These are phyloP conservation scores for Russula vinacea DNA, from an alignment of 768 basidiomycete species.

Conservation along the genomic window DNA sequence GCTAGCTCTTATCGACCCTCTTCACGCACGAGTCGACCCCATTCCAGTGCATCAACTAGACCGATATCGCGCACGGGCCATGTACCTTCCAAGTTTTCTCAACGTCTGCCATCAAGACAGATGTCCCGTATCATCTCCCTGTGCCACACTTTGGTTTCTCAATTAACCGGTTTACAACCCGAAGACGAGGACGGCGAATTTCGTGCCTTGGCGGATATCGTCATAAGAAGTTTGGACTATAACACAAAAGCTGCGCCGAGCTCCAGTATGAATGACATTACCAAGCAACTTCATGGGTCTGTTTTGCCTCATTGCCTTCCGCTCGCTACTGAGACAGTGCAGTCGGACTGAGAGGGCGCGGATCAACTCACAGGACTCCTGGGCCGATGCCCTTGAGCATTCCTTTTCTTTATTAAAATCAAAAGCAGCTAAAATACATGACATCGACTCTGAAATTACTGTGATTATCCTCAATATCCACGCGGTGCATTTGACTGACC, in stretches of 20 bases:
- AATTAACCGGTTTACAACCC: slow-evolving; percentile 51
- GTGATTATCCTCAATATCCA: slow-evolving; percentile 36
- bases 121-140: slow-evolving; percentile 51
- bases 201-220: slow-evolving; percentile 52
- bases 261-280: slow-evolving; percentile 53
- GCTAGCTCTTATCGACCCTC: slow-evolving; percentile 41
- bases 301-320: slow-evolving; percentile 29
- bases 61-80: slow-evolving; percentile 36
- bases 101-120: slow-evolving; percentile 52
- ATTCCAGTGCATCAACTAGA: slow-evolving; percentile 33
- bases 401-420: slow-evolving; percentile 51
- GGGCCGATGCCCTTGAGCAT: slow-evolving; percentile 59
- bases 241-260: slow-evolving; percentile 55
- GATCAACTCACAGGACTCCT: slow-evolving; percentile 58
- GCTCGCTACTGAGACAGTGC: slow-evolving; percentile 22
- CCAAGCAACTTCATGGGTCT: slow-evolving; percentile 56
- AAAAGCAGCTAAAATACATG: slow-evolving; percentile 48
- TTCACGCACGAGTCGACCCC: slow-evolving; percentile 44
- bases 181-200: slow-evolving; percentile 45
- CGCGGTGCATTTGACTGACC: slow-evolving; percentile 2
- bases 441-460: slow-evolving; percentile 66
- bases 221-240: slow-evolving; percentile 56
- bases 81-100: slow-evolving; percentile 38
- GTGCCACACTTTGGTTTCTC: slow-evolving; percentile 53
- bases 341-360: slow-evolving; percentile 68